These are phyloP conservation scores for Hirschioporus abietinus DNA, from an alignment of 768 basidiomycete species.

Conservation along the genomic window DNA sequence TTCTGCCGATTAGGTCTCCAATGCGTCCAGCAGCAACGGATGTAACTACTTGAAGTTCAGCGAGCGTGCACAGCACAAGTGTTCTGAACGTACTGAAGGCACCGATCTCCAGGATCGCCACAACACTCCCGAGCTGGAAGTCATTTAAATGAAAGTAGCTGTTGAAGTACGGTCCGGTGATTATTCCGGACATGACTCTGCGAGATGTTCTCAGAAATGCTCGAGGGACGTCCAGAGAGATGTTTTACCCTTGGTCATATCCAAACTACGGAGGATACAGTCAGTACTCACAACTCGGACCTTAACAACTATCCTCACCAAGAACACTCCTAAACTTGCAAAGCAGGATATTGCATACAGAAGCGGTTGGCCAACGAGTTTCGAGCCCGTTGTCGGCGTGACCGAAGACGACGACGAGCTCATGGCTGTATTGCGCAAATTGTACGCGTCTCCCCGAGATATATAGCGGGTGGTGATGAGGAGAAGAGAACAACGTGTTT, in stretches of 20 bases:
- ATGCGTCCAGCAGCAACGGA: constrained; percentile 36
- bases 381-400: neutral
- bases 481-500: neutral
- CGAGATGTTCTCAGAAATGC: neutral
- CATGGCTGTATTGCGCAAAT: neutral
- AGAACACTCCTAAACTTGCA: constrained; percentile 22
- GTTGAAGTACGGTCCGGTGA: constrained; percentile 29
- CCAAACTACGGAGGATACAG: constrained; percentile 5
- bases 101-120: constrained; percentile 39
- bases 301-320: constrained; percentile 13
- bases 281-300: constrained; percentile 1
- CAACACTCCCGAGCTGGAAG: constrained; percentile 40
- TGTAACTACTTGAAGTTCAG: constrained; percentile 27
- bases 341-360: constrained; percentile 21
- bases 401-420: neutral
- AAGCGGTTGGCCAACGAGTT: constrained; percentile 17
- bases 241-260: constrained; percentile 17
- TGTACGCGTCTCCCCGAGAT: neutral
- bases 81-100: constrained; percentile 31
- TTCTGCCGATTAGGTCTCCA: constrained; percentile 38
- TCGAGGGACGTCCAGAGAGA: constrained; percentile 15
- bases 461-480: neutral
- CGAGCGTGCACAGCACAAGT: neutral
- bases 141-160: constrained; percentile 25
- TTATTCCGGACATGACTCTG: constrained; percentile 28